A percentile compares a stretch with the other conserved stretches of the same genome.
Conservation (phyloP, 2,329 filamentous ascomycete genomes). For the Alternaria panax region DNA sequence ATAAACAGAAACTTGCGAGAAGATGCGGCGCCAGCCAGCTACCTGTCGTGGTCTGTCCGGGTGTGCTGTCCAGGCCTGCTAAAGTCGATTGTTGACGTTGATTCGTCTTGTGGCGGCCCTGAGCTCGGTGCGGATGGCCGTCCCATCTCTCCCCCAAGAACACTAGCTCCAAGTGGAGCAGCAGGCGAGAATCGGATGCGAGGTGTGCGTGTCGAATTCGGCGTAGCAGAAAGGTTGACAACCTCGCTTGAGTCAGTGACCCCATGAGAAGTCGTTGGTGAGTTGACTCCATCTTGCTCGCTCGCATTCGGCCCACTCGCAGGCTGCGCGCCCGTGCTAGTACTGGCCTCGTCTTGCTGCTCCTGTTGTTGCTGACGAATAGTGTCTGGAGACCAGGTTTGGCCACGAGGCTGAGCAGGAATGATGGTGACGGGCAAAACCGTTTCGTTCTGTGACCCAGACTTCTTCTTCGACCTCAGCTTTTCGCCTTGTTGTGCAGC, state of each 20-base stretch:
- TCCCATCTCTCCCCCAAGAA: conserved; percentile 26
- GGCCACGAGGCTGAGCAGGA: conserved; percentile 63
- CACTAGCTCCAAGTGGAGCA: conserved; percentile 12
- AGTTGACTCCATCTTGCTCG: conserved; percentile 24
- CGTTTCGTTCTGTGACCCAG: conserved; percentile 43
- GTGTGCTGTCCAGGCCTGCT: conserved; percentile 16
- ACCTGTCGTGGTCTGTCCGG: conserved; percentile 43
- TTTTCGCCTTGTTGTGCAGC: conserved; percentile 58
- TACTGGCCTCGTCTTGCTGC: conserved; percentile 26
- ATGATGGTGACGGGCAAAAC: conserved; percentile 67
- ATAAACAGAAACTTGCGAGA: conserved; percentile 31
- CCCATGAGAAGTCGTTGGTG: conserved; percentile 20
- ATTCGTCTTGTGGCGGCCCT: conserved; percentile 5
- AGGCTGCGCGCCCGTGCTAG: conserved; percentile 24
- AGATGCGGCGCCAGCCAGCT: conserved; percentile 15
- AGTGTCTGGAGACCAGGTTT: conserved; percentile 62
- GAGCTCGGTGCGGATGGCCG: conserved; percentile 1
- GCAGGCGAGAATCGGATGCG: conserved; percentile 38
- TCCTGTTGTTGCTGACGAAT: conserved; percentile 32
- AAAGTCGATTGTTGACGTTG: conserved; percentile 12
- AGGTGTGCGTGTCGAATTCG: conserved; percentile 26
- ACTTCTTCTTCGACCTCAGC: conserved; percentile 51
- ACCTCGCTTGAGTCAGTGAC: conserved; percentile 19
- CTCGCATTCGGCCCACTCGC: conserved; percentile 27
- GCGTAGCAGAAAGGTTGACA: conserved; percentile 17